Conservation (phyloP, 2,329 filamentous ascomycete species). For the Alternaria longipes region DNA sequence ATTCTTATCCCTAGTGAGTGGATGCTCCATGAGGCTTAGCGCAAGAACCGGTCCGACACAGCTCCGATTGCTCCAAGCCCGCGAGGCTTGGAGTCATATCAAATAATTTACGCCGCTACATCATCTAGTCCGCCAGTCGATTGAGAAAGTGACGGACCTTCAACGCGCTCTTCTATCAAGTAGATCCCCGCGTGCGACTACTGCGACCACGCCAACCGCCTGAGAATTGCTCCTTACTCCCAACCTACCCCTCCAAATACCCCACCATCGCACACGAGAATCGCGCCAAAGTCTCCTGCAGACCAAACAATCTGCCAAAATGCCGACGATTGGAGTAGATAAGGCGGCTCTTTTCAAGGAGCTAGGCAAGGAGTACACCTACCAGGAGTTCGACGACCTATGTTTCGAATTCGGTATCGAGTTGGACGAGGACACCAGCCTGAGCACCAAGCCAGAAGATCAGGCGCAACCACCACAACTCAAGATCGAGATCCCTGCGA, state of each 20-base stretch:
- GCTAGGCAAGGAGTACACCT: slow-evolving; percentile 89
- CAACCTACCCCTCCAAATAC: slow-evolving; percentile 39
- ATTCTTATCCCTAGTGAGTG: neutral
- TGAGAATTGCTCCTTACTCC: slow-evolving; percentile 27
- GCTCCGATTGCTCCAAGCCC: slow-evolving; percentile 20
- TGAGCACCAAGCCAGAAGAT: slow-evolving; percentile 46
- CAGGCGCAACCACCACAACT: slow-evolving; percentile 86
- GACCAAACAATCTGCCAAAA: slow-evolving; percentile 56
- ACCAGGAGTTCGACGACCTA: slow-evolving; percentile 93
- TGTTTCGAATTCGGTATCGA: slow-evolving; percentile 99
- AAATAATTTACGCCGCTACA: slow-evolving; percentile 31
- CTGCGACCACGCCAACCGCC: slow-evolving; percentile 4
- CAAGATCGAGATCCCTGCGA: slow-evolving; percentile 98
- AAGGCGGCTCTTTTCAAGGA: slow-evolving; percentile 96
- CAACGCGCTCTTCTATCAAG: neutral
- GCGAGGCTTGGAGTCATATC: slow-evolving; percentile 36
- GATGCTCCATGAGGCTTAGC: slow-evolving; percentile 20
- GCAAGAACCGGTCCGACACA: slow-evolving; percentile 23
- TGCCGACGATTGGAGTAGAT: slow-evolving; percentile 97
- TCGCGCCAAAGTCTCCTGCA: slow-evolving; percentile 14
- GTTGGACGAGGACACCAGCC: slow-evolving; percentile 80
- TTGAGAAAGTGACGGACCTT: slow-evolving; percentile 5
- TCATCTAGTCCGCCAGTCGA: slow-evolving; percentile 2
- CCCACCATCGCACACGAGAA: slow-evolving; percentile 37
- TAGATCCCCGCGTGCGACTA: neutral